Base-by-base conservation (phyloP, 352 stramenopile genomes). In the Pythium volutum region DNA sequence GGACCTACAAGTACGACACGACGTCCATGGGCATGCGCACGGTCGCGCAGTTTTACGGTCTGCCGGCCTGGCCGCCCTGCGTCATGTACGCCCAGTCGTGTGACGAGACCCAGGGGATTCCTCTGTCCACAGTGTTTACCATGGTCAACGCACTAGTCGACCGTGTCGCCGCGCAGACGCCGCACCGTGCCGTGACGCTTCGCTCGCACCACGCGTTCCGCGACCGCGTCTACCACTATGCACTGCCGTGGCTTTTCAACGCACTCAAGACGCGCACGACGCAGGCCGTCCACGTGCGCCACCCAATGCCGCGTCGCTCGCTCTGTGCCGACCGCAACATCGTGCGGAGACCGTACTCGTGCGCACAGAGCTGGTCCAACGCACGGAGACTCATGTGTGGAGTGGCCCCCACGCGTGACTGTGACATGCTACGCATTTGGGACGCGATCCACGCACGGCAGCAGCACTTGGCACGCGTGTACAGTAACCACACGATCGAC, bases 1-100 rank as follows among this genome's bases (percentile, higher is more conserved):
- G 68, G 68, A 10, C 43, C 25, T 72, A 70, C 51, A 75, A 75
- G 25, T 75, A 67, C 51, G 59, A 75, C 29, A 65, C 68, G 10
- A 75, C 64, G 27, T 72, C 59, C 29, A 41, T 66, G 10, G 38
- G 33, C 2, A 55, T 71, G 55, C 64, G 68, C 12, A 55, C 59
- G 12, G 36, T 64, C 10, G 59, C 59, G 1, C n/a, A 65, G 41
- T 25, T 51, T 15, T 48, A 69, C 10, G 15, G 47, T 16, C 25
- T 69, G 16, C 4, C 29, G 6, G 18, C 55, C 3, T 71, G 64
- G 64, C 25, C 59, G 20, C 25, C 54, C 8, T 72, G 68, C 36
- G 39, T 71, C 29, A 23, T 62, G 9, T 74, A 71, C 55, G 36
- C 62, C 3, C 23, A 33, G 27, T 8, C 34, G 22, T 58, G 53